A percentile compares a stretch with the other conserved stretches of the same genome.
Evolutionary conservation across 225 moss, liverwort and hornwort species (phyloP).

Genomic region (Neckera pumila): DNA sequence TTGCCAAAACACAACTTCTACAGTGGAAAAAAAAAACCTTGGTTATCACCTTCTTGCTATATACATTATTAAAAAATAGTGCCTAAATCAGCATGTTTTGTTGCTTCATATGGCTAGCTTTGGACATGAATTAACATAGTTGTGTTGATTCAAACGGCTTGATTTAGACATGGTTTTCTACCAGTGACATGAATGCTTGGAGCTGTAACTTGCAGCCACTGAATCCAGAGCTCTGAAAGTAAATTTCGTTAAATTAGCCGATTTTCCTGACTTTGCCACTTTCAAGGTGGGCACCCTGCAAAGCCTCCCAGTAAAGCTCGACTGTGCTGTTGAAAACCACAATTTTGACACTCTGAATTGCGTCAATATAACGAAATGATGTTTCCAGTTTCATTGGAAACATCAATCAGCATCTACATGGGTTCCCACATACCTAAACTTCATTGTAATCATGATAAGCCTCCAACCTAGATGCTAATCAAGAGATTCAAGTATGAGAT

Average conservation of each 20-base stretch:
- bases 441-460: background rate
- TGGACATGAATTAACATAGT: background rate
- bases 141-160: background rate
- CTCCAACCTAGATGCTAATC: background rate
- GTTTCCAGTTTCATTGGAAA: background rate
- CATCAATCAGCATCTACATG: too few species aligned
- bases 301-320: background rate
- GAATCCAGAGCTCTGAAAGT: background rate
- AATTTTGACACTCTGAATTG: background rate
- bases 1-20: too few species aligned
- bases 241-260: background rate
- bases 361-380: background rate
- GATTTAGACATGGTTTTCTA: background rate
- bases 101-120: background rate
- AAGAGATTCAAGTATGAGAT: background rate
- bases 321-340: background rate
- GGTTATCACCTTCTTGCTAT: background rate
- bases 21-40: too few species aligned
- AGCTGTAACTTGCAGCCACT: background rate
- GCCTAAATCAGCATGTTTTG: background rate
- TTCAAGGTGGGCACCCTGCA: background rate
- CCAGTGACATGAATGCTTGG: background rate
- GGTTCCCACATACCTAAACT: background rate
- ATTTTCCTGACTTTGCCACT: background rate
- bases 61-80: background rate